A percentile compares a stretch with the other conserved stretches of the same genome.
Conservation (phyloP, 257 asterid genomes). For the Ballota nigra region DNA sequence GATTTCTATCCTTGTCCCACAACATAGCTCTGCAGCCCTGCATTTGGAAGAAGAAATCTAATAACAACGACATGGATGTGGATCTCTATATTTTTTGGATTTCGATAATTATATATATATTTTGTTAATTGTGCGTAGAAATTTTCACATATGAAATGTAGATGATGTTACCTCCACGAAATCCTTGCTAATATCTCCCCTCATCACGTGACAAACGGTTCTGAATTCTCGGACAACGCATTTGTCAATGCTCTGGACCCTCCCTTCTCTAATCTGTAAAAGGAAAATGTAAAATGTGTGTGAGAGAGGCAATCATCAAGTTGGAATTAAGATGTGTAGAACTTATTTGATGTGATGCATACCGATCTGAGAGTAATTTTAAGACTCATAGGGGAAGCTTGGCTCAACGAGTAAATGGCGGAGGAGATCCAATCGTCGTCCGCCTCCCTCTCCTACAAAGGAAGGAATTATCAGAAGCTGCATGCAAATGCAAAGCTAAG, state of each 20-base stretch:
- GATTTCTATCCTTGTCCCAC: constrained; percentile 70
- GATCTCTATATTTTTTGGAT: no score
- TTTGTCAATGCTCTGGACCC: constrained; percentile 74
- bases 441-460: constrained; percentile 59
- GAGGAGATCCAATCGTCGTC: constrained; percentile 72
- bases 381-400: constrained; percentile 89
- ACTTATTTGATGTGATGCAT: background rate
- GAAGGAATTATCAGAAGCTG: background rate
- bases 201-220: constrained; percentile 64
- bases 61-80: background rate
- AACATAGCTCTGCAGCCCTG: constrained; percentile 81
- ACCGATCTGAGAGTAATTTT: constrained; percentile 89
- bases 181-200: constrained; percentile 66
- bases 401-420: constrained; percentile 60
- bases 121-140: background rate
- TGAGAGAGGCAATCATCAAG: background rate
- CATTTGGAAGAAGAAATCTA: background rate
- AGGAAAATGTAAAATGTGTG: background rate
- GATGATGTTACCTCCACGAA: constrained; percentile 57
- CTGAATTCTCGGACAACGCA: constrained; percentile 81
- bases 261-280: constrained; percentile 74
- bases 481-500: background rate
- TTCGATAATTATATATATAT: no score
- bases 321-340: background rate
- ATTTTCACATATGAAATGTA: background rate